These are phyloP conservation scores for Rhododendron molle DNA, from an alignment of 148 eudicot genomes.

Conservation along the genomic window DNA sequence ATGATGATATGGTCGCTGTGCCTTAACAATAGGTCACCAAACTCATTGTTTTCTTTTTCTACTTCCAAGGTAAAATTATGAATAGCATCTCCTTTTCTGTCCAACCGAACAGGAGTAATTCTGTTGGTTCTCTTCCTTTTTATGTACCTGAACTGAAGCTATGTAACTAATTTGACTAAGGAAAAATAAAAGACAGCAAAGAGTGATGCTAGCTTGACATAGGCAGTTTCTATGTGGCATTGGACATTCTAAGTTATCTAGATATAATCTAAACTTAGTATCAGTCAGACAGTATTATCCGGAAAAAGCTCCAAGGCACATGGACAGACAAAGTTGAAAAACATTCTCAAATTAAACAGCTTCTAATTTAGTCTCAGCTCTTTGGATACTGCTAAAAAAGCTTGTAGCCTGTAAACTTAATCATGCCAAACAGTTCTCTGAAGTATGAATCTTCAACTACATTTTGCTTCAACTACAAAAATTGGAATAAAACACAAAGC, in stretches of 20 bases:
- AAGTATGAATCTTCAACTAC: background rate
- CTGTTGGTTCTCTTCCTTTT: background rate
- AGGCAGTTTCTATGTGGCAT: background rate
- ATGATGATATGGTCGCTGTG: background rate
- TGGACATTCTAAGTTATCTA: background rate
- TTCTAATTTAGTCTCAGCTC: background rate
- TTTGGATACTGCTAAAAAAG: background rate
- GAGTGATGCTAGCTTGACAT: background rate
- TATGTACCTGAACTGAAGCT: background rate
- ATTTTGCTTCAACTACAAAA: background rate
- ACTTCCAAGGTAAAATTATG: background rate
- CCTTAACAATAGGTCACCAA: background rate
- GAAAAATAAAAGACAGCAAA: background rate
- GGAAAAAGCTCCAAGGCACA: background rate
- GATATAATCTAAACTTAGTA: background rate
- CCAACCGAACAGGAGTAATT: background rate
- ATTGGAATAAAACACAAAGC: too few species aligned
- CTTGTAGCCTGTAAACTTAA: background rate
- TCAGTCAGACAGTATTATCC: background rate
- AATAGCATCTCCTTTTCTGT: background rate
- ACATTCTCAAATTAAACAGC: background rate
- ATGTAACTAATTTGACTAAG: background rate
- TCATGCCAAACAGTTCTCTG: background rate
- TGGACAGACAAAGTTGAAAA: background rate
- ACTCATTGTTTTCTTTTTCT: background rate